These are phyloP conservation scores for Cryptosporidium canis DNA, from an alignment of 169 alveolate species.

Conservation along the genomic window DNA sequence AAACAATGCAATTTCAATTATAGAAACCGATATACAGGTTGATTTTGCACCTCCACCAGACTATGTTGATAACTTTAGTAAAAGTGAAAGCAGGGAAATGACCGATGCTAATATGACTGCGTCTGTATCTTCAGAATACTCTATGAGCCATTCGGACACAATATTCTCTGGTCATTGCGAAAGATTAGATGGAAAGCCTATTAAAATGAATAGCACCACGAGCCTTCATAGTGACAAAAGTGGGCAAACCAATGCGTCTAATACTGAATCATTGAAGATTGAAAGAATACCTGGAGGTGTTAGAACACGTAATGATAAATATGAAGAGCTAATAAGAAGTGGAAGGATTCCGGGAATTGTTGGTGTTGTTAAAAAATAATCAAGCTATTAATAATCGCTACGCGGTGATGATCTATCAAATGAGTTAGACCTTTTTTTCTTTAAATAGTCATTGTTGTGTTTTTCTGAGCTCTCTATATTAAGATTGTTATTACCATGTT, in stretches of 20 bases:
- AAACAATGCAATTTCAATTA: conserved; percentile 89
- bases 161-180: conserved; percentile 54
- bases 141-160: neutral
- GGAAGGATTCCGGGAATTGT: conserved; percentile 81
- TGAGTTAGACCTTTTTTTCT: conserved; percentile 34
- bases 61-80: conserved; percentile 21
- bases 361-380: conserved; percentile 51
- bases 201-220: conserved; percentile 8
- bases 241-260: neutral
- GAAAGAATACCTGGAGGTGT: conserved; percentile 61
- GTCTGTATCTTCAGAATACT: conserved; percentile 32
- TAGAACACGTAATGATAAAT: conserved; percentile 79
- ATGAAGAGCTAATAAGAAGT: conserved; percentile 77
- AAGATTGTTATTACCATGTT: neutral
- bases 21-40: conserved; percentile 94
- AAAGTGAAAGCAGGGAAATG: conserved; percentile 7
- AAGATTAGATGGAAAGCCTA: conserved; percentile 61
- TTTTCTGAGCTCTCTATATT: neutral
- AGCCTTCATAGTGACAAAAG: neutral
- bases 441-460: neutral
- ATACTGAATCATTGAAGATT: conserved; percentile 42
- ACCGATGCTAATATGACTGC: conserved; percentile 13
- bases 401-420: conserved; percentile 64
- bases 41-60: conserved; percentile 91
- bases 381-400: neutral